These are phyloP conservation scores for Sclerotinia trifoliorum DNA, from an alignment of 2,329 filamentous ascomycete species.

Conservation along the genomic window DNA sequence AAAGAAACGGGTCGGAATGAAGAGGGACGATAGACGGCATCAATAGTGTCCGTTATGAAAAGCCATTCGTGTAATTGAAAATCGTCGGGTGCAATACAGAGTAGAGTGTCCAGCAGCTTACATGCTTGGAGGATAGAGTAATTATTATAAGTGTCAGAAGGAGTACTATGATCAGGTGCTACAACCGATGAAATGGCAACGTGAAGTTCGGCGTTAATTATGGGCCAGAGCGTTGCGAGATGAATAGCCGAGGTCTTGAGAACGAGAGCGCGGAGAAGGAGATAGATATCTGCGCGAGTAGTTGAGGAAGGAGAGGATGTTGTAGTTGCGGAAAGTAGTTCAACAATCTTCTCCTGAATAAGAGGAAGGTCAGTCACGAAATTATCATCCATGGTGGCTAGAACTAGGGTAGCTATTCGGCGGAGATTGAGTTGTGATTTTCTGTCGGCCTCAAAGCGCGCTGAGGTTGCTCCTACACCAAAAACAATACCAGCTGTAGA, in stretches of 20 bases:
- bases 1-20: slow-evolving; percentile 70
- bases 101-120: slow-evolving; percentile 86
- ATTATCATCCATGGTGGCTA: slow-evolving; percentile 74
- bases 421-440: slow-evolving; percentile 88
- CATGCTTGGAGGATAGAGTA: slow-evolving; percentile 82
- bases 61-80: slow-evolving; percentile 99
- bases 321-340: slow-evolving; percentile 78
- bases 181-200: slow-evolving; percentile 73
- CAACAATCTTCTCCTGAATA: slow-evolving; percentile 80
- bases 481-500: slow-evolving; percentile 96
- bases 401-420: slow-evolving; percentile 73
- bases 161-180: slow-evolving; percentile 60
- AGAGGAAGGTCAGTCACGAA: slow-evolving; percentile 73
- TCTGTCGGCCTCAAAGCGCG: slow-evolving; percentile 89
- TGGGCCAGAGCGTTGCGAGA: slow-evolving; percentile 82
- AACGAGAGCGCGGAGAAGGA: slow-evolving; percentile 78
- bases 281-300: slow-evolving; percentile 84
- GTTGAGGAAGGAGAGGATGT: slow-evolving; percentile 89
- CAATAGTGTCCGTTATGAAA: slow-evolving; percentile 94
- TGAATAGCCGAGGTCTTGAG: slow-evolving; percentile 78
- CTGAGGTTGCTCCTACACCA: slow-evolving; percentile 93
- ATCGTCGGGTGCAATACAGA: slow-evolving; percentile 85
- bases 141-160: slow-evolving; percentile 73
- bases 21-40: slow-evolving; percentile 82
- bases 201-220: slow-evolving; percentile 83